Base-by-base conservation (phyloP, 179 eudicot species). In the Beta macrorhiza region DNA sequence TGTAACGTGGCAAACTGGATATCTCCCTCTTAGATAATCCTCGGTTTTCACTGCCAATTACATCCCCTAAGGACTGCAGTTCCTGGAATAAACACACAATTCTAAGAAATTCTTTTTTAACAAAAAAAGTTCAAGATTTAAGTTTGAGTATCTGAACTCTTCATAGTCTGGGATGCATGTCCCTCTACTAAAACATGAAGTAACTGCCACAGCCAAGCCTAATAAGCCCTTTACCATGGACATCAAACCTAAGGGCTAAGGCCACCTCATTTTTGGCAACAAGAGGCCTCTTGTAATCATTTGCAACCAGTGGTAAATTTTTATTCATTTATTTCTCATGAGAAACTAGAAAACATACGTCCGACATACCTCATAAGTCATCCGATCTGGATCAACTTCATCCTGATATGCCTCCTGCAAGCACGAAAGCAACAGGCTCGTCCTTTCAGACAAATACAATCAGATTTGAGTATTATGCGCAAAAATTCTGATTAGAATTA, bases 11-110 rank as follows among this genome's bases (percentile, higher is more conserved):
- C 82, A 94, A 83, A 68, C 88, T 89, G 63, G 92, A 85, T 70
- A 93, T 86, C 86, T 88, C 87, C 49, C 83, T 83, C 79, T 84
- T 86, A 2, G 97, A 79, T 32, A 94, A 86, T 75, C 98, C 98
- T 86, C 55, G 91, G 88, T 87, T 89, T 86, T 89, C 94, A 61
- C 79, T 55, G 20, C 96, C 96, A 82, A 92, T 83, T 0, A 87
- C 69, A 44, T 93, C 97, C 44, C 87, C 94, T 55, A 89, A 82
- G 51, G 84, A 84, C 82, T 79, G 92, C 82, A 94, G 80, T 88
- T 94, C 90, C 98, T 94, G 72, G n/a, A 67, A 85, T 53, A 29
- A 80, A 44, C 44, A 62, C 16, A 42, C 20, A n/a, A 59, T 12
- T 78, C 32, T 20, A 5, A 13, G 42, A 65, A n/a, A 3, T 20